Conservation (phyloP, 2,329 filamentous ascomycete genomes). For the Colletotrichum sp. region DNA sequence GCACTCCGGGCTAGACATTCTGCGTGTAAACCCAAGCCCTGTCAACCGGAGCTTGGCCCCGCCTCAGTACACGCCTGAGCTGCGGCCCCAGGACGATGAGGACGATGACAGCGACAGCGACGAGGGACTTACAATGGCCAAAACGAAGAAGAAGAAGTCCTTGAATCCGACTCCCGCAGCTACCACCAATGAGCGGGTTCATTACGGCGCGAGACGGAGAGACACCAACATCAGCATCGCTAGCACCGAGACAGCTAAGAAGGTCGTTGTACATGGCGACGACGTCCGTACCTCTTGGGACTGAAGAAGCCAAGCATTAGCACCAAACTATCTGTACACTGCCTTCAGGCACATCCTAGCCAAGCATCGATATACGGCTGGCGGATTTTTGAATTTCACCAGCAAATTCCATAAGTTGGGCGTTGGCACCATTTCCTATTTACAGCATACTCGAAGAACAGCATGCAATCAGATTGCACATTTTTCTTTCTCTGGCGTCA, state of each 20-base stretch:
- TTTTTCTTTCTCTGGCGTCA: not conserved
- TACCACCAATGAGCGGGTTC: slow-evolving; percentile 27
- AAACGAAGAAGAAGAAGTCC: slow-evolving; percentile 48
- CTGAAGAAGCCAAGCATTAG: not conserved
- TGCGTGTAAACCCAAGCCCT: slow-evolving; percentile 21
- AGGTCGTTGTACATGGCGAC: slow-evolving; percentile 28
- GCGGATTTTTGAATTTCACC: not conserved
- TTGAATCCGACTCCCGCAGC: slow-evolving; percentile 7
- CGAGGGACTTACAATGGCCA: slow-evolving; percentile 59
- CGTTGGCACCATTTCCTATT: not conserved
- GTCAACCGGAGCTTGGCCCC: not conserved
- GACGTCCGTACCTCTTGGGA: not conserved
- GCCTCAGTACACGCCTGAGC: slow-evolving; percentile 14
- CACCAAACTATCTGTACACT: not conserved
- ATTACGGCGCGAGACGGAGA: slow-evolving; percentile 50
- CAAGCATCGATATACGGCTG: not conserved
- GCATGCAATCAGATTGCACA: slow-evolving; percentile 19
- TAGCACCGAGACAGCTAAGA: slow-evolving; percentile 70
- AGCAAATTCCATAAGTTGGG: not conserved
- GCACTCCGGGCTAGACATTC: slow-evolving; percentile 20
- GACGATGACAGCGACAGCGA: slow-evolving; percentile 60
- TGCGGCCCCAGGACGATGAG: slow-evolving; percentile 34
- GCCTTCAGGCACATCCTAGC: not conserved
- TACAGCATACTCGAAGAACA: slow-evolving; percentile 13
- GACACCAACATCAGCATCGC: slow-evolving; percentile 66